These are phyloP conservation scores for Argentina anserina DNA, from an alignment of 306 rosid genomes.

Conservation along the genomic window DNA sequence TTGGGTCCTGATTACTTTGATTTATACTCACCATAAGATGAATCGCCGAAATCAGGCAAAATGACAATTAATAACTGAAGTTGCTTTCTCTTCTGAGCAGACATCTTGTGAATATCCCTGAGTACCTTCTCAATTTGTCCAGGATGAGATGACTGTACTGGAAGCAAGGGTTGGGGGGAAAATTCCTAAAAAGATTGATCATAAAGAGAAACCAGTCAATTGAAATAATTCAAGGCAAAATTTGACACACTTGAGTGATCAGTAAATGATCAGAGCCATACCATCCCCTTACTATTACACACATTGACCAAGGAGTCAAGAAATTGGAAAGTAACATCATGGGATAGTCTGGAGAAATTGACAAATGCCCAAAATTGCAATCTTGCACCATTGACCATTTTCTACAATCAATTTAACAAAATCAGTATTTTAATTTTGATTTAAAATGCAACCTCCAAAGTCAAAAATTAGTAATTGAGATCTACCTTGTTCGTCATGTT, in stretches of 20 bases:
- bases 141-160: conserved; percentile 9
- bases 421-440: neutral
- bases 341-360: conserved; percentile 28
- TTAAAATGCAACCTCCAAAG: neutral
- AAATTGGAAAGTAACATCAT: conserved; percentile 28
- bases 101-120: conserved; percentile 23
- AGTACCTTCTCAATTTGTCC: conserved; percentile 41
- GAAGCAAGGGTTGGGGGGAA: conserved; percentile 30
- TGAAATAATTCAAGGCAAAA: neutral
- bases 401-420: conserved; percentile 32
- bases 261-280: conserved; percentile 16
- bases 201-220: neutral
- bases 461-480: neutral
- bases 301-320: conserved; percentile 21
- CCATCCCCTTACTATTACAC: conserved; percentile 73
- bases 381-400: conserved; percentile 64
- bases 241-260: neutral
- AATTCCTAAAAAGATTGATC: conserved; percentile 32
- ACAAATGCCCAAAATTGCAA: conserved; percentile 48
- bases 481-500: conserved; percentile 78
- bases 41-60: conserved; percentile 55
- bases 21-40: conserved; percentile 52
- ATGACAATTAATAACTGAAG: conserved; percentile 61
- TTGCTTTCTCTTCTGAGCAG: neutral
- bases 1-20: too few relatives aligned